These are phyloP conservation scores for Fraxinus sp. DNA, from an alignment of 305 asterid genomes.

Conservation along the genomic window DNA sequence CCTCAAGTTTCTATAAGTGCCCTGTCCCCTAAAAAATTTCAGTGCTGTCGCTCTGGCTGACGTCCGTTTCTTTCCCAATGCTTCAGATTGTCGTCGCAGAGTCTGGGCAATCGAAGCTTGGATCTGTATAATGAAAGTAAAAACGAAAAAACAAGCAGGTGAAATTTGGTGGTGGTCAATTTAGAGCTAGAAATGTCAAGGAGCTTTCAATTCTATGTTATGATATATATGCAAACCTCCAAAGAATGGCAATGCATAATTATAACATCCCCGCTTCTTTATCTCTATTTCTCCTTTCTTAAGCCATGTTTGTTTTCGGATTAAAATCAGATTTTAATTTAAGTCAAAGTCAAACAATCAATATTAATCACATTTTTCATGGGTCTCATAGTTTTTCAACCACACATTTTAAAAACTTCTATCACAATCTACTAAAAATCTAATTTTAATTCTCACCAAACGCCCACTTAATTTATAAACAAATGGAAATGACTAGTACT, in stretches of 20 bases:
- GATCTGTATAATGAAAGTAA: conserved; percentile 47
- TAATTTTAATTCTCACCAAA: too few relatives aligned
- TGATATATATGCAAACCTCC: not conserved
- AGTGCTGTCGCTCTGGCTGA: conserved; percentile 50
- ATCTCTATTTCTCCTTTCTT: not conserved
- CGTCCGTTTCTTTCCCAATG: conserved; percentile 80
- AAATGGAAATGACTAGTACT: not conserved
- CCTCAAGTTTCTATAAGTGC: conserved; percentile 57
- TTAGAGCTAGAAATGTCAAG: not conserved
- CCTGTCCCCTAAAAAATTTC: conserved; percentile 59
- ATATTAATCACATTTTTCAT: too few relatives aligned
- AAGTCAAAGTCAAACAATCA: too few relatives aligned
- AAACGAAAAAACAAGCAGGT: conserved; percentile 18
- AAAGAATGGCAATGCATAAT: not conserved
- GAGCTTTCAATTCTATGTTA: not conserved
- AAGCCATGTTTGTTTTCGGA: too few relatives aligned
- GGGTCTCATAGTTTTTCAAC: too few relatives aligned
- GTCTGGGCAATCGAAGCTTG: conserved; percentile 94
- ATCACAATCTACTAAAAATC: too few relatives aligned
- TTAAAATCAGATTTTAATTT: too few relatives aligned
- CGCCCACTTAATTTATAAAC: not conserved
- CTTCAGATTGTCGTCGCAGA: conserved; percentile 83
- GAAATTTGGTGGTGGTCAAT: conserved; percentile 6
- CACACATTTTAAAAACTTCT: too few relatives aligned
- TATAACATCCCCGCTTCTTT: not conserved